Base-by-base conservation (phyloP, 2,329 filamentous ascomycete species). In the Penicillium thymicola region DNA sequence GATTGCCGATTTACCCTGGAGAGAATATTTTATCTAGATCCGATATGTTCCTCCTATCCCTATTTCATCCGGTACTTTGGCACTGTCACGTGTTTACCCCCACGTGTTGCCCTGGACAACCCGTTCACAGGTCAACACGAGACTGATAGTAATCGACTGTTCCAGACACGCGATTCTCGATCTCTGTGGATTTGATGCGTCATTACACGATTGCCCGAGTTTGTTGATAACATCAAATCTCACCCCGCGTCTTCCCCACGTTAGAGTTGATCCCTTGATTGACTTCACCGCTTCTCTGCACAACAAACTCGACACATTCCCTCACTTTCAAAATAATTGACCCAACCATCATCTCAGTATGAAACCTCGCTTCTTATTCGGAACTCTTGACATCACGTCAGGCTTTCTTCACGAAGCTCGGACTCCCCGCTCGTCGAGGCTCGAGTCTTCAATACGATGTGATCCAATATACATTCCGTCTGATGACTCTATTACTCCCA, bases 401-500 rank as follows among this genome's bases (percentile, higher is more conserved):
- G 59, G 56, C 16, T 34, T 65, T 25, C 44, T 71, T 21, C 42
- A 62, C 8, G 67, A 72, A 58, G 57, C 63, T 34, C 62, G 60
- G 16, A 75, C 74, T 7, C 74, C 73, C 1, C 74, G 73, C 51
- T 72, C 71, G 3, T 60, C 65, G 37, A 65, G 64, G 43, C 60
- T 63, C 42, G 65, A 54, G 42, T 49, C 54, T 40, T 66, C 66
- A 16, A 66, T 48, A 32, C 70, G 72, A 38, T 70, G 72, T 25
- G 68, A 71, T 30, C 77, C 74, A 3, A 68, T 77, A 16, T 78
- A 76, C 57, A 75, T 78, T 28, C 74, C 76, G 0, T 66, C 71
- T 0, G 75, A 78, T 38, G 73, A 78, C 57, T 73, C 70, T 1
- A 75, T 75, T 0, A 68, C 76, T 54, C 72, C 76, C 5, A 76